Evolutionary conservation across 345 rosid genomes (phyloP).

Genomic region (Pistacia vera): DNA sequence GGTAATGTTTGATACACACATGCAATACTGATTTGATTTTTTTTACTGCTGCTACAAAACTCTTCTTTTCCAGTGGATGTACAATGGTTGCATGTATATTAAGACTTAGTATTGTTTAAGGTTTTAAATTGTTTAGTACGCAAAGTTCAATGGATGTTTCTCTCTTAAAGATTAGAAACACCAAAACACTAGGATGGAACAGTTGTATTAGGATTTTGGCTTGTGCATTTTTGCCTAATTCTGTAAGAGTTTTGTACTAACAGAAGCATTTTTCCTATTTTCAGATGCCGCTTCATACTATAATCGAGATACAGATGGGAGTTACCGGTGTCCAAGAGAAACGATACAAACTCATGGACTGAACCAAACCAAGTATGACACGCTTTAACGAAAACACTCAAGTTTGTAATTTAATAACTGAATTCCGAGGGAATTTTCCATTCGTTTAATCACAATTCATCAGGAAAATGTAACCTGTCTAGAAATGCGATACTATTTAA

Average conservation of each 20-base stretch:
- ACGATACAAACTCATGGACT: slow-evolving; percentile 98
- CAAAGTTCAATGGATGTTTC: too few species aligned
- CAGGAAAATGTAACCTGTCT: slow-evolving; percentile 15
- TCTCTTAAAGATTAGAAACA: not conserved
- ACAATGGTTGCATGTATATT: not conserved
- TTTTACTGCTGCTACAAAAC: too few species aligned
- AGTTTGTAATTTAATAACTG: slow-evolving; percentile 6
- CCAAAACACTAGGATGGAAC: not conserved
- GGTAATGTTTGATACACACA: too few species aligned
- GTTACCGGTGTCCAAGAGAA: slow-evolving; percentile 99
- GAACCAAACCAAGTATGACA: not conserved
- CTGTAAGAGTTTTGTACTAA: not conserved
- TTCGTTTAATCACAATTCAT: slow-evolving; percentile 22
- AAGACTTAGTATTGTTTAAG: not conserved
- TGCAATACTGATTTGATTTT: not conserved
- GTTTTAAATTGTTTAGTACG: not conserved
- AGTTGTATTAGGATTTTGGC: not conserved
- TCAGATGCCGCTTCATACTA: slow-evolving; percentile 97
- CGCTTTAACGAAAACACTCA: not conserved
- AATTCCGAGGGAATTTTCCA: not conserved
- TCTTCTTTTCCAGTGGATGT: not conserved
- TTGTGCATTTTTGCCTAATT: not conserved
- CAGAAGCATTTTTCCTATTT: slow-evolving; percentile 7
- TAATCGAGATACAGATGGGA: slow-evolving; percentile 99
- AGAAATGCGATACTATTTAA: not conserved